These are phyloP conservation scores for Adansonia grandidieri DNA, from an alignment of 441 rosid genomes.

Conservation along the genomic window DNA sequence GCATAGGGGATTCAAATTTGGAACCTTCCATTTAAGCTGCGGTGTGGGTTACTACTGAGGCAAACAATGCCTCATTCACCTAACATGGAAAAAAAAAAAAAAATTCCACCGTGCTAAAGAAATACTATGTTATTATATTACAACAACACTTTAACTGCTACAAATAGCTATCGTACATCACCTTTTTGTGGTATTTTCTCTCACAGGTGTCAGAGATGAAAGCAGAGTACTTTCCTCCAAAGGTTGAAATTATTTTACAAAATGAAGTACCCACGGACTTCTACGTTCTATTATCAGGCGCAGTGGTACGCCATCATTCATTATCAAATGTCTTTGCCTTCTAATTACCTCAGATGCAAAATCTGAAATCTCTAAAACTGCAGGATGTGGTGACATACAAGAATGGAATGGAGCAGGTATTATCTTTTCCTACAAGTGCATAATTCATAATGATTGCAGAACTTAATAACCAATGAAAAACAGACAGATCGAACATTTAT, in stretches of 20 bases:
- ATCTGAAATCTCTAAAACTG: conserved; percentile 34
- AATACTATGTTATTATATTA: not conserved
- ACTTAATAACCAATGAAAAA: not conserved
- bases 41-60: not conserved
- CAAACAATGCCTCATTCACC: not conserved
- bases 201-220: conserved; percentile 78
- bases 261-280: conserved; percentile 93
- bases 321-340: not conserved
- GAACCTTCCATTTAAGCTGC: not conserved
- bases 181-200: conserved; percentile 10
- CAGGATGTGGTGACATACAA: conserved; percentile 78
- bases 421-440: not conserved
- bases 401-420: conserved; percentile 83
- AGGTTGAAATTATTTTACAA: conserved; percentile 81
- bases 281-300: conserved; percentile 86
- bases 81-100: not conserved
- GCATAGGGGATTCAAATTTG: not conserved
- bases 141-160: not conserved
- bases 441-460: not conserved
- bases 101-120: not conserved
- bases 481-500: not conserved
- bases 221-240: conserved; percentile 91
- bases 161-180: not conserved
- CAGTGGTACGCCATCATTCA: conserved; percentile 59
- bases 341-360: conserved; percentile 25